Evolutionary conservation across 2,329 filamentous ascomycete species (phyloP), one percentile per base, ranked within the genome.

Genomic region (Arachnomyces sp.): DNA sequence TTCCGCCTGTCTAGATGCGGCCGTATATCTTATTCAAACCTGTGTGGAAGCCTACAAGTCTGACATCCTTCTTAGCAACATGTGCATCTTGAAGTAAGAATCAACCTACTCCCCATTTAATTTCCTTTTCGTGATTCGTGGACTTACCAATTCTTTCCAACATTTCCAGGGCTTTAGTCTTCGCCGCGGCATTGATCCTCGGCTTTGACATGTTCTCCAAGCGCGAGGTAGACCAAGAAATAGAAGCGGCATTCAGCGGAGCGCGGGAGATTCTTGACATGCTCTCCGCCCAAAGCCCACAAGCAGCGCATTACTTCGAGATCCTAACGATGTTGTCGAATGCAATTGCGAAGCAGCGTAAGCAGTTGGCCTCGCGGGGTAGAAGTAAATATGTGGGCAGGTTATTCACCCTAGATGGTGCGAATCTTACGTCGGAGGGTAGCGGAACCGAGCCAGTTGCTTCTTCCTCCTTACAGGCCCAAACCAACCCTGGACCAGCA

Each of bases 31-130:
- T 53, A 67, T 72, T 1, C 72, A 77, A 37, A 74, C 72, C 13
- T 77, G 74, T 36, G 50, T 65, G 14, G 68, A 76, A 39, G 67
- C 72, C 1, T 56, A 68, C 8, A 63, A 63, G 7, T 62, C 68
- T 2, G 58, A 61, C 0, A 37, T 73, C 1, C 52, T 77, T 0
- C 58, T 73, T 9, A 67, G 65, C 7, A 78, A 78, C 40, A 77
- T 78, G 75, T 74, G 72, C 30, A 69, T 79, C 4, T 57, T 79
- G 40, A 79, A 78, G 74, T 76, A 55, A 56, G 70, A 48, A 33
- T 21, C 7, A 9, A 25, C 9, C 5, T 25, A 25, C 9, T 5
- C 21, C 21, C 21, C n/a, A n/a, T n/a, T n/a, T n/a, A n/a, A n/a
- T n/a, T 11, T 18, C 3, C 9, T 28, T 31, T 11, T n/a, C 17